Evolutionary conservation across 768 basidiomycete genomes (phyloP), one percentile per base, ranked within the genome.

Genomic region (Cystobasidium onofrii): DNA sequence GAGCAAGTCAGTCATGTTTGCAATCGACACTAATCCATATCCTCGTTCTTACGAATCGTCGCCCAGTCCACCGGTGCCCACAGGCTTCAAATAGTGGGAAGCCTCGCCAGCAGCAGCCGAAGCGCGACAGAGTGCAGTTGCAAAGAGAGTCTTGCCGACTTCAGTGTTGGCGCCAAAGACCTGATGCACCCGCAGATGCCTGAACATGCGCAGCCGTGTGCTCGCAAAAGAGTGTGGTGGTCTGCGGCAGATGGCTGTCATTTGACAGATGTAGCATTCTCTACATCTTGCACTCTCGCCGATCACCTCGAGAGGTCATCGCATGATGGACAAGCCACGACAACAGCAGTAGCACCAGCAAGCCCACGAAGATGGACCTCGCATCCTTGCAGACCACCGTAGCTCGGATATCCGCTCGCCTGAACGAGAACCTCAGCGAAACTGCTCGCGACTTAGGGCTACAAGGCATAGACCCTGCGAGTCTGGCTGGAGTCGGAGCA

Each of bases 91-190:
- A 77, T 84, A 84, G 43, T 79, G 81, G 2, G 76, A 75, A 13
- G 72, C 62, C 60, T 78, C 74, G 1, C 76, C 70, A 15, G 64
- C 52, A 0, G 67, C 72, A 34, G 75, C 69, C 18, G 90, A 90
- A 0, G 90, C 88, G 41, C 90, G 85, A 54, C 88, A 86, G 41
- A 98, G 87, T 0, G 91, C 91, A 1, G 92, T 86, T 0, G 91
- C 89, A 67, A 97, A 83, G 73, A 97, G 85, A 0, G 94, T 96
- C 82, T 98, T 97, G 31, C 95, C 95, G 63, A 97, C 93, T 81
- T 92, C 88, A 1, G 95, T 98, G 81, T 95, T 96, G 0, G 94
- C 92, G 36, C 95, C 95, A 79, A 96, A 95, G 74, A 97, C 84
- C 80, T 95, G 91, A 81, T 93, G 90, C 34, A 92, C 83, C 20